Conservation (phyloP, 106 monocot genomes). For the Xerophyta viscosa region DNA sequence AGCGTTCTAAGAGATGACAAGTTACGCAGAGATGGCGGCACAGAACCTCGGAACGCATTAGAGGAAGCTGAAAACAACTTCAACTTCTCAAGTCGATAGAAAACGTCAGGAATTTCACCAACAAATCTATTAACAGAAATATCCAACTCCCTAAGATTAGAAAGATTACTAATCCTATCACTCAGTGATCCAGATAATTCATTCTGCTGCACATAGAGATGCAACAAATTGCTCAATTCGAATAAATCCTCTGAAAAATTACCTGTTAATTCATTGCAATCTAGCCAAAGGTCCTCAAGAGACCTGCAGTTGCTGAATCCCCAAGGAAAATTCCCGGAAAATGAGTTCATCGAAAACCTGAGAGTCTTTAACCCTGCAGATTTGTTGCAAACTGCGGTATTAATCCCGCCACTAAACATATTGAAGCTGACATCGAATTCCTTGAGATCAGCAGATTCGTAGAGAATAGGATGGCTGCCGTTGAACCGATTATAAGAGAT, state of each 20-base stretch:
- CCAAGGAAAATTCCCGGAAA: slow-evolving; percentile 30
- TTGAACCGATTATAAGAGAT: slow-evolving; percentile 27
- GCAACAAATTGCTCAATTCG: slow-evolving; percentile 17
- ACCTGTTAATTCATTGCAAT: slow-evolving; percentile 38
- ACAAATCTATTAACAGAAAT: slow-evolving; percentile 41
- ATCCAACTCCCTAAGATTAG: slow-evolving; percentile 40
- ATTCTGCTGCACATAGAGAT: slow-evolving; percentile 39
- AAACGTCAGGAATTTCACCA: slow-evolving; percentile 38
- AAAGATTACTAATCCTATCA: slow-evolving; percentile 29
- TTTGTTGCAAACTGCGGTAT: slow-evolving; percentile 23
- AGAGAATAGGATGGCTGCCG: slow-evolving; percentile 16
- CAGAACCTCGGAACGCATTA: slow-evolving; percentile 25
- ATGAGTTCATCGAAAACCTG: slow-evolving; percentile 30
- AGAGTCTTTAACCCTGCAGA: slow-evolving; percentile 24
- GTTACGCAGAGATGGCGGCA: slow-evolving; percentile 40
- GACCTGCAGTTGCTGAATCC: slow-evolving; percentile 37
- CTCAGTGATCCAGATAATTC: slow-evolving; percentile 27
- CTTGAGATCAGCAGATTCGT: slow-evolving; percentile 7
- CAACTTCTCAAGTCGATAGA: slow-evolving; percentile 22
- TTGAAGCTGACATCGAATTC: slow-evolving; percentile 15
- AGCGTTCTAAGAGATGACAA: slow-evolving; percentile 20
- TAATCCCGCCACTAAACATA: slow-evolving; percentile 8
- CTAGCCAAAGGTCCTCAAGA: slow-evolving; percentile 31
- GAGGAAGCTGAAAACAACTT: slow-evolving; percentile 22
- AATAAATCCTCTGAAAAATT: slow-evolving; percentile 41